Percentiles rank a stretch among this genome's conserved stretches.
These are phyloP conservation scores for Nicotiana benthamiana DNA, from an alignment of 257 asterid genomes.

Conservation along the genomic window DNA sequence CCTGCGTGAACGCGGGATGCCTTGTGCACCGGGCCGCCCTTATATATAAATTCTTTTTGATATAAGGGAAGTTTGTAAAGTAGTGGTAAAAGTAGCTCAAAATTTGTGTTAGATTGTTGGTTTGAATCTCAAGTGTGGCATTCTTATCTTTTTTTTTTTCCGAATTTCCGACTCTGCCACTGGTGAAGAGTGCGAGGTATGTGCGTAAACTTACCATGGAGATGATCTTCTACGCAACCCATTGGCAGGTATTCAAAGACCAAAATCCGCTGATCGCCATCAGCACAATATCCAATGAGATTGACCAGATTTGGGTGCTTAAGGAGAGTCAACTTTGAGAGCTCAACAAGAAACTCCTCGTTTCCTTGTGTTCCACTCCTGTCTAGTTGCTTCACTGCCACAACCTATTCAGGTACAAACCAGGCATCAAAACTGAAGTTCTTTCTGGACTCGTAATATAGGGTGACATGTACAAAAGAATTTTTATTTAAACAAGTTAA, in stretches of 20 bases:
- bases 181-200: background rate
- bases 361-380: slow-evolving; percentile 23
- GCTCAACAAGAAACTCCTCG: slow-evolving; percentile 18
- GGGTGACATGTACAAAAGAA: background rate
- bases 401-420: slow-evolving; percentile 9
- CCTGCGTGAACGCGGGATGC: too few relatives aligned
- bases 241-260: slow-evolving; percentile 21
- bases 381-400: slow-evolving; percentile 24
- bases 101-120: too few relatives aligned
- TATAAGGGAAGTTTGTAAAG: too few relatives aligned
- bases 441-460: background rate
- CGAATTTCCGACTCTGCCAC: too few relatives aligned
- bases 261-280: slow-evolving; percentile 28
- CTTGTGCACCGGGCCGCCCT: too few relatives aligned
- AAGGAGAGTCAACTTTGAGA: slow-evolving; percentile 15
- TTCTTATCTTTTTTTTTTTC: too few relatives aligned
- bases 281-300: slow-evolving; percentile 25
- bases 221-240: slow-evolving; percentile 17
- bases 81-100: too few relatives aligned
- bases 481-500: background rate
- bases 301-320: slow-evolving; percentile 16
- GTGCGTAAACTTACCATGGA: slow-evolving; percentile 9
- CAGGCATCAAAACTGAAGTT: background rate
- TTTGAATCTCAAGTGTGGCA: too few relatives aligned
- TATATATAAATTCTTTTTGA: too few relatives aligned